Percentiles rank a stretch among this genome's conserved stretches.
phyloP scores from a whole-genome alignment of 202 grass and related monocot species.

The Eragrostis tef region DNA sequence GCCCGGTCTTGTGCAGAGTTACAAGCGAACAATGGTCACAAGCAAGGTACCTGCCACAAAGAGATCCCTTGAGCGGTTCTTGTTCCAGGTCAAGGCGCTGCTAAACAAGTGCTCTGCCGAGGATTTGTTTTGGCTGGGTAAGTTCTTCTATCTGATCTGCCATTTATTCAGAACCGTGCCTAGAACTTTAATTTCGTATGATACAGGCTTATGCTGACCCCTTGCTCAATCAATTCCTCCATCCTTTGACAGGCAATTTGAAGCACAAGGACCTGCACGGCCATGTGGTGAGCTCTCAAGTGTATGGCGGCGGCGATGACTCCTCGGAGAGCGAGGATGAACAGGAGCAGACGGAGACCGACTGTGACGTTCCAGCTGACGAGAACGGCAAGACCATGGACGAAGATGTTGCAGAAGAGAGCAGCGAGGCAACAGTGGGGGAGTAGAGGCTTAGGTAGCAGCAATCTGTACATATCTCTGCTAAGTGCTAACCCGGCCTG shows the following conservation, averaged over 20 bases:
- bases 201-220: neutral
- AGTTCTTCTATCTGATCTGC: neutral
- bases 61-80: constrained; percentile 75
- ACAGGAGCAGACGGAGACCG: constrained; percentile 45
- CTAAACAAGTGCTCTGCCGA: constrained; percentile 64
- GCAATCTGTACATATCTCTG: constrained; percentile 23
- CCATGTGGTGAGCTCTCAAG: constrained; percentile 82
- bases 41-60: constrained; percentile 83
- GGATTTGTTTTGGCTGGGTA: constrained; percentile 64
- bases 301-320: constrained; percentile 58
- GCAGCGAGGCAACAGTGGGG: constrained; percentile 35
- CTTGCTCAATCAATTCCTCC: no score
- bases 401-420: constrained; percentile 35
- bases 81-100: constrained; percentile 87
- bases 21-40: constrained; percentile 85
- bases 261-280: constrained; percentile 81
- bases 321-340: neutral
- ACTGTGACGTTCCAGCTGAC: constrained; percentile 33
- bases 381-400: constrained; percentile 48
- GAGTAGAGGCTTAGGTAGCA: constrained; percentile 35
- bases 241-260: constrained; percentile 60
- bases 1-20: constrained; percentile 47
- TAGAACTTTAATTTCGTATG: neutral
- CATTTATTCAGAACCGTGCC: neutral
- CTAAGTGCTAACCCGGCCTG: neutral